Percentiles rank a stretch among this genome's conserved stretches.
phyloP scores from a whole-genome alignment of 768 basidiomycete species.

The Hypholoma sublateritium region DNA sequence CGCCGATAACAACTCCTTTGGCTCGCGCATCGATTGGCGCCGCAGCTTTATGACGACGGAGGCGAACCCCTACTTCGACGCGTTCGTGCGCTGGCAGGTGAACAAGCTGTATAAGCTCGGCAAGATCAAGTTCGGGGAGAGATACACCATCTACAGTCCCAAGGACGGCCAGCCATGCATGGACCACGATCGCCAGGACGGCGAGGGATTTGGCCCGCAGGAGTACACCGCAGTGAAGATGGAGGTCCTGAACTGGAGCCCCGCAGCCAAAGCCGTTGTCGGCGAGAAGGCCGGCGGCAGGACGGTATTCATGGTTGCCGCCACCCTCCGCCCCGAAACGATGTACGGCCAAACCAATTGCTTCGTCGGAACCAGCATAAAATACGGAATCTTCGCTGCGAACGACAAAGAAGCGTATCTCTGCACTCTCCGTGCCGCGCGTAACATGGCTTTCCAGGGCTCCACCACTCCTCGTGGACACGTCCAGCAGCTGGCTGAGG shows the following conservation, averaged over 20 bases:
- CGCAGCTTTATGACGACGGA: constrained; percentile 93
- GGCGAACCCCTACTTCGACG: constrained; percentile 95
- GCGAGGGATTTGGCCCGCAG: constrained; percentile 92
- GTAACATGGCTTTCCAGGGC: constrained; percentile 98
- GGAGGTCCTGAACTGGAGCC: constrained; percentile 86
- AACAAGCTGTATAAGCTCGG: constrained; percentile 85
- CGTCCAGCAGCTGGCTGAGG: constrained; percentile 69
- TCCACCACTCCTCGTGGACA: constrained; percentile 72
- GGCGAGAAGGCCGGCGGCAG: constrained; percentile 71
- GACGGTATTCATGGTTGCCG: constrained; percentile 91
- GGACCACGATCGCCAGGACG: constrained; percentile 97
- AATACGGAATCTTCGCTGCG: constrained; percentile 90
- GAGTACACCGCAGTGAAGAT: constrained; percentile 96
- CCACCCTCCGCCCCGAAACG: constrained; percentile 94
- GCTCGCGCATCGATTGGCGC: constrained; percentile 98
- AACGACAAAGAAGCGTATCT: constrained; percentile 88
- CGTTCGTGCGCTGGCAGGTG: constrained; percentile 97
- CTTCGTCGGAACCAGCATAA: constrained; percentile 88
- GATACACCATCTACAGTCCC: constrained; percentile 97
- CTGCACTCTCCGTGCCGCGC: constrained; percentile 83
- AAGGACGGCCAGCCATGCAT: constrained; percentile 99
- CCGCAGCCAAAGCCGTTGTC: constrained; percentile 61
- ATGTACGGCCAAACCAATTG: constrained; percentile 99
- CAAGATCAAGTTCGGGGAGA: constrained; percentile 97
- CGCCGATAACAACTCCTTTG: constrained; percentile 81